phyloP scores from a whole-genome alignment of 2,329 filamentous ascomycete genomes.

The Pseudogymnoascus sp. region DNA sequence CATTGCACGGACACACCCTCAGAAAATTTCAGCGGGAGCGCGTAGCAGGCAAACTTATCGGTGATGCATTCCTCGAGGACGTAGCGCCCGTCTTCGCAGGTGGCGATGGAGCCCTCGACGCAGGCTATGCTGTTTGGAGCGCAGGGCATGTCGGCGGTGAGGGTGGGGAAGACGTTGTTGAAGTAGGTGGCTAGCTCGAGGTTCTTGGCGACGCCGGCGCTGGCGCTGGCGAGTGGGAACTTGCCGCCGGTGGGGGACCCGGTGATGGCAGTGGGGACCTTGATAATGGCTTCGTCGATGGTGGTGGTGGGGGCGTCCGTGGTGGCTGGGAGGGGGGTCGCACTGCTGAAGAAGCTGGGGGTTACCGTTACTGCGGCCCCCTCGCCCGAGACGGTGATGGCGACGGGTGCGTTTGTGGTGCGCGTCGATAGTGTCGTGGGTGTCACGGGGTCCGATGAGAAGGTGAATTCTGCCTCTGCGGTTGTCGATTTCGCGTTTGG shows the following conservation, averaged over 20 bases:
- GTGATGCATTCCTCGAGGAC: constrained; percentile 28
- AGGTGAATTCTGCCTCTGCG: background rate
- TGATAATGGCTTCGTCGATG: background rate
- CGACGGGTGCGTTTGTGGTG: background rate
- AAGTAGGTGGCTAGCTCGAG: constrained; percentile 26
- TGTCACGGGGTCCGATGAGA: background rate
- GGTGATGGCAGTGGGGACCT: constrained; percentile 16
- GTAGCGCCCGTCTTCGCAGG: constrained; percentile 38
- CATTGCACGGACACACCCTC: constrained; percentile 44
- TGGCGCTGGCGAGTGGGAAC: constrained; percentile 15
- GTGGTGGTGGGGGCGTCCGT: background rate
- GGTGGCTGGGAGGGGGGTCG: background rate
- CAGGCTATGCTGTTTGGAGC: constrained; percentile 41
- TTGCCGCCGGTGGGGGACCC: too few species aligned
- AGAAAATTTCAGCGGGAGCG: constrained; percentile 43
- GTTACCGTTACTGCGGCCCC: background rate
- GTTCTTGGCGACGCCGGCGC: constrained; percentile 16
- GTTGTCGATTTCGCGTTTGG: background rate
- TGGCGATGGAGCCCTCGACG: constrained; percentile 40
- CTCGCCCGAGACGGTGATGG: background rate
- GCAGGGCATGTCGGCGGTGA: constrained; percentile 39
- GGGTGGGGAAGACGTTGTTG: constrained; percentile 22
- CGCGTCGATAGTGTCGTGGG: background rate
- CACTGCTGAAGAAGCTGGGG: background rate
- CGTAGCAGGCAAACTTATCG: constrained; percentile 37